phyloP scores from a whole-genome alignment of 2,329 filamentous ascomycete species.

The Neopestalotiopsis rosae region DNA sequence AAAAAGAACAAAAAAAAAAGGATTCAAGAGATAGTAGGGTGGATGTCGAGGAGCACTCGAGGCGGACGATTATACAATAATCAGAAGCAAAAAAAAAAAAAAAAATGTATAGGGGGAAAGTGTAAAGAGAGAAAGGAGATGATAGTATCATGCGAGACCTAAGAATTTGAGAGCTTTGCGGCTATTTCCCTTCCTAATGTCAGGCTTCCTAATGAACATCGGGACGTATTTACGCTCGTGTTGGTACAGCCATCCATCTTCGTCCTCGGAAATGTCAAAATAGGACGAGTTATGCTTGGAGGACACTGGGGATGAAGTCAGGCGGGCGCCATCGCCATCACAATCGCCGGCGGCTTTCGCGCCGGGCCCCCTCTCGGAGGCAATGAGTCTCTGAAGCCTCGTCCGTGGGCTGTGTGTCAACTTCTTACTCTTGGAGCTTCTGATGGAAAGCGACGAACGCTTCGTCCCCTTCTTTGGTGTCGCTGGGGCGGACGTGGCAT shows the following conservation, averaged over 20 bases:
- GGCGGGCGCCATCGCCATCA: not conserved
- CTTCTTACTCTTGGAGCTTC: constrained; percentile 31
- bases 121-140: not conserved
- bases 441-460: constrained; percentile 28
- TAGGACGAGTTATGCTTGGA: constrained; percentile 7
- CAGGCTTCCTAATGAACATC: constrained; percentile 45
- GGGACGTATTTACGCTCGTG: constrained; percentile 61
- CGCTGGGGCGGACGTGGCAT: not conserved
- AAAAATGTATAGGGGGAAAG: too few relatives aligned
- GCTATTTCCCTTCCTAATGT: constrained; percentile 46
- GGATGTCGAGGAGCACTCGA: not conserved
- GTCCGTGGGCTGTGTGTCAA: constrained; percentile 37
- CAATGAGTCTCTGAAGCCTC: constrained; percentile 34
- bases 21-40: not conserved
- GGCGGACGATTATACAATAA: not conserved
- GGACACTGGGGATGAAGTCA: not conserved
- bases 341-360: not conserved
- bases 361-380: constrained; percentile 20
- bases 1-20: not conserved
- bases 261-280: constrained; percentile 41
- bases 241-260: constrained; percentile 48
- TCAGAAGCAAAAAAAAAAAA: not conserved
- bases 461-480: constrained; percentile 14
- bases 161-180: constrained; percentile 61
- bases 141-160: constrained; percentile 45